phyloP scores from a whole-genome alignment of 2,329 filamentous ascomycete species.

The Chalaropsis thielavioides region DNA sequence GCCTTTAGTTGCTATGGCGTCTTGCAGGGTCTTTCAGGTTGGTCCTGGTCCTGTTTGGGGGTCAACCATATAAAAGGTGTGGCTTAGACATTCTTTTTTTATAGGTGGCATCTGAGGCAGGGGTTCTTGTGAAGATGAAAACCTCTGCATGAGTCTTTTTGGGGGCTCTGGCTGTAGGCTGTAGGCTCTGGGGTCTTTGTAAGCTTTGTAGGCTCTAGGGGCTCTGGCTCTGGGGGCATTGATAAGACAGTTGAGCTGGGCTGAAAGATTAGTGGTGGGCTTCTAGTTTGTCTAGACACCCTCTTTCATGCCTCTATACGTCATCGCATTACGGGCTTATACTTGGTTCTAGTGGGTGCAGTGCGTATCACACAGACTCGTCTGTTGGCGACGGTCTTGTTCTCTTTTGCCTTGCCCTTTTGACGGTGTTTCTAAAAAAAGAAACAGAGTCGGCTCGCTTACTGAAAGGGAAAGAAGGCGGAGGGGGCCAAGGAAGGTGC shows the following conservation, averaged over 20 bases:
- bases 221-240: background rate
- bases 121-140: background rate
- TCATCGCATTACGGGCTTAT: no score
- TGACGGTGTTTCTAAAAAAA: constrained; percentile 1
- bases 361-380: background rate
- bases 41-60: background rate
- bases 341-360: no score
- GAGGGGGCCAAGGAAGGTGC: background rate
- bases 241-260: background rate
- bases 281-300: no score
- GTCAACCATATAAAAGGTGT: background rate
- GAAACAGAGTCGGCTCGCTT: background rate
- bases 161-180: background rate
- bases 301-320: no score
- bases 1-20: background rate
- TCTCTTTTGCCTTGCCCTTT: background rate
- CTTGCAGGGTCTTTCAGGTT: background rate
- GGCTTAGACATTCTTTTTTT: background rate
- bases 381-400: background rate
- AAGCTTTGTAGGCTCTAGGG: background rate
- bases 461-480: background rate
- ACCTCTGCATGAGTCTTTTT: background rate
- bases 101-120: background rate
- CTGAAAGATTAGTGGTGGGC: background rate
- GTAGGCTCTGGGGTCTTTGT: background rate